Evolutionary conservation across 345 rosid species (phyloP).

Genomic region (Corchorus olitorius): DNA sequence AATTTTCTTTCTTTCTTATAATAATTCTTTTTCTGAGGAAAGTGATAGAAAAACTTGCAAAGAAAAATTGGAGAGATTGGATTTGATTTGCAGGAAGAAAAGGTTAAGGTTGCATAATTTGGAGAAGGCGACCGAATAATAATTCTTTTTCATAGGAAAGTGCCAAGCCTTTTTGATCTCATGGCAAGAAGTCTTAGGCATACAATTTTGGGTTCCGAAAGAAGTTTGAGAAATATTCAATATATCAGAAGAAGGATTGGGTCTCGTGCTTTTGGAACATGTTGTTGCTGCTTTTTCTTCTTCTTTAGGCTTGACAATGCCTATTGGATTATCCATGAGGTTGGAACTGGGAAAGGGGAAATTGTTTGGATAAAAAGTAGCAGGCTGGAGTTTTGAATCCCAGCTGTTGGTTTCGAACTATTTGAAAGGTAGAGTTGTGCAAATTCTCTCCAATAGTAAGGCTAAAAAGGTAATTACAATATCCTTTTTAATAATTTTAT

Average conservation of each 20-base stretch:
- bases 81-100: too few relatives aligned
- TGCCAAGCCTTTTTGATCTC: constrained; percentile 33
- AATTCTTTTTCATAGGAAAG: background rate
- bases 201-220: constrained; percentile 23
- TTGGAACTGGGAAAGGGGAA: constrained; percentile 31
- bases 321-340: constrained; percentile 28
- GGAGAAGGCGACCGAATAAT: too few relatives aligned
- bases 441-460: constrained; percentile 36
- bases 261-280: constrained; percentile 17
- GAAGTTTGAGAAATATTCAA: too few relatives aligned
- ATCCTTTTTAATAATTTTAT: too few relatives aligned
- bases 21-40: too few relatives aligned
- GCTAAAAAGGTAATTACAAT: too few relatives aligned
- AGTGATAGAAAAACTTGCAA: too few relatives aligned
- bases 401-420: constrained; percentile 32
- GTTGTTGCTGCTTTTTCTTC: constrained; percentile 29
- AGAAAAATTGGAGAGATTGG: too few relatives aligned
- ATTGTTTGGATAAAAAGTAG: constrained; percentile 28
- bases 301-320: constrained; percentile 47
- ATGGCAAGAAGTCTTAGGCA: constrained; percentile 28
- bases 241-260: too few relatives aligned
- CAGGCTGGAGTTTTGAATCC: constrained; percentile 25
- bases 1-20: too few relatives aligned
- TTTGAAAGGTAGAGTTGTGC: constrained; percentile 39
- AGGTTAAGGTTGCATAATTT: too few relatives aligned